These are phyloP conservation scores for Trichoderma atrobrunneum DNA, from an alignment of 2,329 filamentous ascomycete species.

Conservation along the genomic window DNA sequence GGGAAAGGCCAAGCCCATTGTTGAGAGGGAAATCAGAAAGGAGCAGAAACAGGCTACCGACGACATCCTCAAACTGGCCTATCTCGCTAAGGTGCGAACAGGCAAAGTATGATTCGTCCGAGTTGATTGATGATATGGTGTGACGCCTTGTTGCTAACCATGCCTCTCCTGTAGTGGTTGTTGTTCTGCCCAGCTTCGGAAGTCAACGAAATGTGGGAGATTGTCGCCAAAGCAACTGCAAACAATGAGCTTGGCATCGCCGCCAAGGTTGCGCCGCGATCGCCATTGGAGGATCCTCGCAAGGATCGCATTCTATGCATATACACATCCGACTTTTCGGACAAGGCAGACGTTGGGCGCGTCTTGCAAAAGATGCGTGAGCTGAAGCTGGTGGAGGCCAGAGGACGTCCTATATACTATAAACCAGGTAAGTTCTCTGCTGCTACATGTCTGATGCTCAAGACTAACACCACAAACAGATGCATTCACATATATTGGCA, in stretches of 20 bases:
- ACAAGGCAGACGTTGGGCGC: slow-evolving; percentile 64
- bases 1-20: slow-evolving; percentile 33
- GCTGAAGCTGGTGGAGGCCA: slow-evolving; percentile 55
- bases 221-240: slow-evolving; percentile 64
- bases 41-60: slow-evolving; percentile 48
- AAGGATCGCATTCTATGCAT: slow-evolving; percentile 65
- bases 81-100: slow-evolving; percentile 52
- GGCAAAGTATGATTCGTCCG: slow-evolving; percentile 58
- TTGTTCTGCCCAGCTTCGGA: slow-evolving; percentile 57
- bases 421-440: slow-evolving; percentile 59
- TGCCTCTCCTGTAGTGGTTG: slow-evolving; percentile 63
- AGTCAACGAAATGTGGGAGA: slow-evolving; percentile 63
- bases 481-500: slow-evolving; percentile 65
- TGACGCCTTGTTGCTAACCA: neutral
- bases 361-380: slow-evolving; percentile 62
- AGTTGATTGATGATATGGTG: neutral
- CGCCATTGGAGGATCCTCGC: slow-evolving; percentile 38
- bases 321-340: slow-evolving; percentile 72
- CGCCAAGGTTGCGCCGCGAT: slow-evolving; percentile 67
- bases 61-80: slow-evolving; percentile 61
- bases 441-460: neutral
- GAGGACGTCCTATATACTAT: slow-evolving; percentile 64
- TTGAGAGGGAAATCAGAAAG: slow-evolving; percentile 48
- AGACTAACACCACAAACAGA: slow-evolving; percentile 41
- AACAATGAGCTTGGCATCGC: slow-evolving; percentile 67